Percentiles rank a stretch among this genome's conserved stretches.
Conservation (phyloP, 2,329 filamentous ascomycete species). For the Aspergillus floridensis region DNA sequence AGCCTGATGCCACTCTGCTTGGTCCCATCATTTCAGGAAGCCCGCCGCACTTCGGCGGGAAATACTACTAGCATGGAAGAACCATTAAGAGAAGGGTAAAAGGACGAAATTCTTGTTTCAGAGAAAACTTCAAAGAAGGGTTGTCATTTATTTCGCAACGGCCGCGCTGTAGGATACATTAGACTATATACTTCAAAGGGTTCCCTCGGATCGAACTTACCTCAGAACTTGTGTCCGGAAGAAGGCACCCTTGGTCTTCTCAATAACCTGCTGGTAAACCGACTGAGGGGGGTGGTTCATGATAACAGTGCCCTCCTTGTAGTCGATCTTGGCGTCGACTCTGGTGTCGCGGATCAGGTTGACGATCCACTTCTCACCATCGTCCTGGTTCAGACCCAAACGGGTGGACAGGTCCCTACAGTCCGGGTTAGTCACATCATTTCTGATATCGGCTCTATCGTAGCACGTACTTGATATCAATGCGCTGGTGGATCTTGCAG, state of each 20-base stretch:
- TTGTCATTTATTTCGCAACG: constrained; percentile 48
- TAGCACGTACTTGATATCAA: constrained; percentile 77
- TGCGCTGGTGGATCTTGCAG: constrained; percentile 99
- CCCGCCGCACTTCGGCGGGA: constrained; percentile 21
- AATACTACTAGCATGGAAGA: constrained; percentile 37
- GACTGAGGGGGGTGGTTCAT: constrained; percentile 99
- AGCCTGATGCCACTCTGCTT: constrained; percentile 43
- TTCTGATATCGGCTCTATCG: constrained; percentile 6
- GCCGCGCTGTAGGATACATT: constrained; percentile 39
- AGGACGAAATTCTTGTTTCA: constrained; percentile 27
- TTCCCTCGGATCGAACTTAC: constrained; percentile 20
- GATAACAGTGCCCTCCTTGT: constrained; percentile 95
- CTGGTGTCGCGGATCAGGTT: constrained; percentile 97
- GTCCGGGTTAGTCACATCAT: constrained; percentile 17
- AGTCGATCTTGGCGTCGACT: constrained; percentile 98
- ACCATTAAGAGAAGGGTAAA: constrained; percentile 32
- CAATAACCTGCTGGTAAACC: constrained; percentile 98
- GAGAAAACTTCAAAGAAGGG: constrained; percentile 5
- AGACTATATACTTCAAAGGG: not conserved
- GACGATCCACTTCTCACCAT: constrained; percentile 99
- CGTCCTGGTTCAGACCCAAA: constrained; percentile 85
- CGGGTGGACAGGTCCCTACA: constrained; percentile 79
- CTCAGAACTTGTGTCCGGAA: constrained; percentile 96
- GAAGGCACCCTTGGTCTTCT: constrained; percentile 97
- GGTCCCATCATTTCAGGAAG: constrained; percentile 34